phyloP scores from a whole-genome alignment of 331 rosid species.

The Rosa hybrid region DNA sequence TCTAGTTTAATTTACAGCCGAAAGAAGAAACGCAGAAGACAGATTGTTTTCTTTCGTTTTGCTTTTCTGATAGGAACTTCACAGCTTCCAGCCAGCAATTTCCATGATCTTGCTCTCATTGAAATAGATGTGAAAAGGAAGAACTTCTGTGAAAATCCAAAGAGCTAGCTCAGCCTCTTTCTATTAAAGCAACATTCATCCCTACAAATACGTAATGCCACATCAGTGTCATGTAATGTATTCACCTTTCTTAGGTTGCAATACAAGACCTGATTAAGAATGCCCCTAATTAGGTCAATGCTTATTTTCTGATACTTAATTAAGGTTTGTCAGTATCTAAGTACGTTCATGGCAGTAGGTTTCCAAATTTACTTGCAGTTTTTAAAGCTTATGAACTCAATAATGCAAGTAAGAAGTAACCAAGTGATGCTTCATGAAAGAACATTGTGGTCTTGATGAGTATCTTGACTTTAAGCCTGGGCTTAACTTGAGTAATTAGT shows the following conservation, averaged over 20 bases:
- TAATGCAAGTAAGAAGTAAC: background rate
- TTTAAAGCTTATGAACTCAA: background rate
- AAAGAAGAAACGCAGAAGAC: background rate
- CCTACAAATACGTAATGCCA: constrained; percentile 33
- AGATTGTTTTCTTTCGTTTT: background rate
- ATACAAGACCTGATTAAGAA: background rate
- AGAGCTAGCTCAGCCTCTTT: background rate
- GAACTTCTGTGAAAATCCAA: background rate
- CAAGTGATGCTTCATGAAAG: background rate
- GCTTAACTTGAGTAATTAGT: background rate
- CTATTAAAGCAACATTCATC: constrained; percentile 46
- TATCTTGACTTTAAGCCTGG: background rate
- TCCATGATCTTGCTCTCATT: background rate
- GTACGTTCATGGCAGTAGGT: background rate
- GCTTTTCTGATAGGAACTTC: background rate
- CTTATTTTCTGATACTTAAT: background rate
- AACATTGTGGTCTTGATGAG: background rate
- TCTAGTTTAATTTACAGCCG: too few species aligned
- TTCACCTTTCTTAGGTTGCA: background rate
- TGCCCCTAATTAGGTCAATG: background rate
- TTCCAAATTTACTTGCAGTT: background rate
- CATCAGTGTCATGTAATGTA: constrained; percentile 10
- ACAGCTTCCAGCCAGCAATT: background rate
- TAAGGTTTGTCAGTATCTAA: background rate
- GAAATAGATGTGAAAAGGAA: background rate